phyloP scores from a whole-genome alignment of 768 basidiomycete species.

The Suillus luteus region DNA sequence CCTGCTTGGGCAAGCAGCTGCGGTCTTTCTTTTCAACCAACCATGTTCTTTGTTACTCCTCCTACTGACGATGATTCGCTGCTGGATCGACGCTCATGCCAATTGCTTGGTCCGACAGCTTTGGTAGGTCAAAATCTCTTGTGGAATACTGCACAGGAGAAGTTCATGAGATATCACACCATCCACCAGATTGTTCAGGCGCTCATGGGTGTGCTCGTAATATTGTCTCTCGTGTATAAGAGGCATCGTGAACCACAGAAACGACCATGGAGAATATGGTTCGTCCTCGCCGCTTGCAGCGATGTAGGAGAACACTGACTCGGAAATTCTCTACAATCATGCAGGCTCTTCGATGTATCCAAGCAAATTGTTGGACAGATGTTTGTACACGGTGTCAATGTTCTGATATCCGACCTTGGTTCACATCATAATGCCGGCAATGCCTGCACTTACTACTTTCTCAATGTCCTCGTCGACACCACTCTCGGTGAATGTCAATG shows the following conservation, averaged over 20 bases:
- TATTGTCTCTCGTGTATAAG: slow-evolving; percentile 85
- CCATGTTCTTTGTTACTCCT: slow-evolving; percentile 20
- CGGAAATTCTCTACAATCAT: slow-evolving; percentile 4
- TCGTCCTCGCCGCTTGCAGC: slow-evolving; percentile 21
- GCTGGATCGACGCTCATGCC: slow-evolving; percentile 46
- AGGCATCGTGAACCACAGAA: slow-evolving; percentile 83
- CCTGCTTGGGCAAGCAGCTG: not conserved
- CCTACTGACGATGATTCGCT: slow-evolving; percentile 29
- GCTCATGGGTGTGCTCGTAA: slow-evolving; percentile 89
- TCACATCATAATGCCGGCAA: slow-evolving; percentile 73
- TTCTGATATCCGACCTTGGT: slow-evolving; percentile 76
- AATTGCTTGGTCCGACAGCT: slow-evolving; percentile 49
- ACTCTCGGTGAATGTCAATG: slow-evolving; percentile 57
- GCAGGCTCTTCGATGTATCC: slow-evolving; percentile 88
- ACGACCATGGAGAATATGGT: slow-evolving; percentile 94
- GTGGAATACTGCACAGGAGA: not conserved
- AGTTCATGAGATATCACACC: slow-evolving; percentile 7
- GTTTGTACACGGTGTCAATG: slow-evolving; percentile 78
- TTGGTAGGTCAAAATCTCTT: slow-evolving; percentile 34
- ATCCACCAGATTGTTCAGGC: slow-evolving; percentile 69
- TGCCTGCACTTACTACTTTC: slow-evolving; percentile 90
- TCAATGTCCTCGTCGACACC: slow-evolving; percentile 85
- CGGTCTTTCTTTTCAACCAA: not conserved
- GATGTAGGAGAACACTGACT: slow-evolving; percentile 11
- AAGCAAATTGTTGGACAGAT: slow-evolving; percentile 89